Evolutionary conservation across 305 asterid genomes (phyloP), one percentile per base, ranked within the genome.

Genomic region (Withania somnifera): DNA sequence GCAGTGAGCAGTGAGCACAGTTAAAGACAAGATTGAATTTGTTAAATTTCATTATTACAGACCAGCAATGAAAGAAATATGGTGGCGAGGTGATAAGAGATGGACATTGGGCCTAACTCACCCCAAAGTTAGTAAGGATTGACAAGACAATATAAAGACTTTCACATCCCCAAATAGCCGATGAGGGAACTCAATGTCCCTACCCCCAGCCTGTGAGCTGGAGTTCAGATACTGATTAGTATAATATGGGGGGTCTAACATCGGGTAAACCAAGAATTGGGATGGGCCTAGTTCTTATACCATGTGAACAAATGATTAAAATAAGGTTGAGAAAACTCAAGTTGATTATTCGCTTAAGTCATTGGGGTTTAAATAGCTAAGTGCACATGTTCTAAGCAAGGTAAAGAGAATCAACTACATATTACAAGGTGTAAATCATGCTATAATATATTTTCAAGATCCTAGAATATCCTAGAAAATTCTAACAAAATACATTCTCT

Each of bases 21-120:
- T 68, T 50, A 56, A 38, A 40, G 50, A 50, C 57, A 81, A 38
- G 66, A 64, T 57, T 58, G 36, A 88, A 79, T 66, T 34, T 82
- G 82, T 42, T n/a, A 42, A 19, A 45, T 28, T 61, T 42, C 40
- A 80, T 45, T 51, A 79, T 45, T 61, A 45, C 9, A 56, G 51
- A 61, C 61, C 28, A 38, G 77, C 54, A 80, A 51, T 7, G 34
- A 6, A 26, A 60, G 68, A 60, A 24, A 26, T 26, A 5, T 9
- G 4, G n/a, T 11, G 66, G 19, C 54, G 7, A 13, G 19, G 54
- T 50, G 19, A 45, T 45, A 45, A 10, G 51, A 45, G 11, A 45
- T 45, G 51, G 0, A 45, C 2, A n/a, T 13, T 50, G 54, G 19
- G 19, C 54, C 54, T 50, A 50, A 50, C 54, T 50, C 54, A 50